phyloP scores from a whole-genome alignment of 805 yeast species.

The Metschnikowia dekortorum region DNA sequence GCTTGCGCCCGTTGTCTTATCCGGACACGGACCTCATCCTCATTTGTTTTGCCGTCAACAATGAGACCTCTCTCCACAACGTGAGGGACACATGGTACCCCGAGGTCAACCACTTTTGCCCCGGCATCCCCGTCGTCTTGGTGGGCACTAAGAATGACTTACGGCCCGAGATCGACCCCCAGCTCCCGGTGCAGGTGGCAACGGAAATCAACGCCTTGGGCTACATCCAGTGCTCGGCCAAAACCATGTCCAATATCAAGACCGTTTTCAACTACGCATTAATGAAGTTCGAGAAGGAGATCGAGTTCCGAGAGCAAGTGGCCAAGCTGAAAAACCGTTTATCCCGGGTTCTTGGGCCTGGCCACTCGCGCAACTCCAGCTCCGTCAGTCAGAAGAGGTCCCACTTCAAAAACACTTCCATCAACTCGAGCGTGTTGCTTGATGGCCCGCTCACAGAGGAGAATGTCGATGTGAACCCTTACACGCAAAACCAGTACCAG shows the following conservation, averaged over 20 bases:
- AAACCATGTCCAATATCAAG: slow-evolving; percentile 58
- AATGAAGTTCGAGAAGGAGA: slow-evolving; percentile 37
- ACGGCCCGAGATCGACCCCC: slow-evolving; percentile 33
- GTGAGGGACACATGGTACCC: slow-evolving; percentile 84
- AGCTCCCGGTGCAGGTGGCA: slow-evolving; percentile 51
- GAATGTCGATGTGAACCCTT: slow-evolving; percentile 29
- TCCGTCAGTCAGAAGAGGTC: slow-evolving; percentile 24
- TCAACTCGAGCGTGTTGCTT: slow-evolving; percentile 32
- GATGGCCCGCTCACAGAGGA: slow-evolving; percentile 42
- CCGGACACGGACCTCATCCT: slow-evolving; percentile 74
- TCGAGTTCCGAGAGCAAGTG: slow-evolving; percentile 32
- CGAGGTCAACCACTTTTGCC: slow-evolving; percentile 79
- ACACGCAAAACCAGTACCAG: slow-evolving; percentile 21
- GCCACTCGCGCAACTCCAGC: slow-evolving; percentile 18
- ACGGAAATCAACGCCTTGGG: slow-evolving; percentile 60
- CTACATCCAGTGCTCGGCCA: slow-evolving; percentile 79
- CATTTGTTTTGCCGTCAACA: slow-evolving; percentile 71
- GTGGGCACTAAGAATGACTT: slow-evolving; percentile 84
- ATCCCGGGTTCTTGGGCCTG: slow-evolving; percentile 25
- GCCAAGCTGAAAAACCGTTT: slow-evolving; percentile 34
- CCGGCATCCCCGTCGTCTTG: slow-evolving; percentile 67
- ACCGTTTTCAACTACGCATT: slow-evolving; percentile 65
- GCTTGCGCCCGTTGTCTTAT: slow-evolving; percentile 73
- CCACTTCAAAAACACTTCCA: slow-evolving; percentile 35
- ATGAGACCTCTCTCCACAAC: slow-evolving; percentile 59